Conservation (phyloP, 805 yeast species). For the Tetrapisispora phaffii region DNA sequence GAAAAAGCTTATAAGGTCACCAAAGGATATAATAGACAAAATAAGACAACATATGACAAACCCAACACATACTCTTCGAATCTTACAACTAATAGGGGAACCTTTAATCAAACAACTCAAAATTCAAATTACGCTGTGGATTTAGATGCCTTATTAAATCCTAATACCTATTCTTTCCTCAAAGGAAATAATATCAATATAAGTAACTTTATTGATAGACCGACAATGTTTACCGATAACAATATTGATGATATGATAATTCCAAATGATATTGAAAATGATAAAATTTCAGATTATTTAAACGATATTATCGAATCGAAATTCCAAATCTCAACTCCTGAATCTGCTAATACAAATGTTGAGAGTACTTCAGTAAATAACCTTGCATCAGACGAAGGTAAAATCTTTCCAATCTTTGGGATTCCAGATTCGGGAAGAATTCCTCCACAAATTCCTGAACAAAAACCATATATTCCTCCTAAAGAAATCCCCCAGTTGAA, state of each 20-base stretch:
- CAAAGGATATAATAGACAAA: not conserved
- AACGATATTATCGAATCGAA: slow-evolving; percentile 11
- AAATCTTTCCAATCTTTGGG: slow-evolving; percentile 4
- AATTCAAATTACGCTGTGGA: slow-evolving; percentile 7
- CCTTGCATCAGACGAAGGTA: not conserved
- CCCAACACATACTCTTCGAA: not conserved
- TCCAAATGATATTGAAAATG: not conserved
- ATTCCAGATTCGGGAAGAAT: slow-evolving; percentile 1
- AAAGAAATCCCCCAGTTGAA: not conserved
- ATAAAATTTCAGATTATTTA: slow-evolving; percentile 14
- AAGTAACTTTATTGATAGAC: slow-evolving; percentile 26
- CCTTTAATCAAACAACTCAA: not conserved
- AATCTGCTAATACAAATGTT: not conserved
- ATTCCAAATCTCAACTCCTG: not conserved
- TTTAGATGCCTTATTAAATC: slow-evolving; percentile 5
- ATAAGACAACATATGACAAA: not conserved
- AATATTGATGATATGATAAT: not conserved
- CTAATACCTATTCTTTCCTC: not conserved
- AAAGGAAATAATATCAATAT: slow-evolving; percentile 9
- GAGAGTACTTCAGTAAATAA: not conserved
- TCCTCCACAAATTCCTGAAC: not conserved
- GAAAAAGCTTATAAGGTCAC: not conserved
- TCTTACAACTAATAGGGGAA: not conserved
- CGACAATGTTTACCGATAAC: slow-evolving; percentile 16
- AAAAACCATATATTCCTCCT: not conserved